These are phyloP conservation scores for Helianthus annuus DNA, from an alignment of 129 eudicot species.

Conservation along the genomic window DNA sequence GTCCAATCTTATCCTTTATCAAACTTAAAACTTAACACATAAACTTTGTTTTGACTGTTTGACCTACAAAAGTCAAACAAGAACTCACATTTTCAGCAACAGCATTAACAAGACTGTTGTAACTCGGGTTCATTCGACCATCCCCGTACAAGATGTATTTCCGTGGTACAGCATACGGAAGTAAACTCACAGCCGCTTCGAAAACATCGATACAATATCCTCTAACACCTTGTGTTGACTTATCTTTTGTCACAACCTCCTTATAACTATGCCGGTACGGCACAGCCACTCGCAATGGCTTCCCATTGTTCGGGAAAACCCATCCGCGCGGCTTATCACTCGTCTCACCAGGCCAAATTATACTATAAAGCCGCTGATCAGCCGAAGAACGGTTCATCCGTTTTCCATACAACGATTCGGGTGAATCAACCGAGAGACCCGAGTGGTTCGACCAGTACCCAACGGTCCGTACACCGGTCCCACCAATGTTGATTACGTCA, in stretches of 20 bases:
- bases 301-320: constrained; percentile 94
- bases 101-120: constrained; percentile 55
- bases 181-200: constrained; percentile 83
- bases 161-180: constrained; percentile 86
- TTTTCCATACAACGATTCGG: constrained; percentile 63
- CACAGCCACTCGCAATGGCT: constrained; percentile 76
- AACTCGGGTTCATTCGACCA: constrained; percentile 75
- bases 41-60: not conserved
- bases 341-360: constrained; percentile 91
- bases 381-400: constrained; percentile 46
- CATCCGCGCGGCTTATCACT: constrained; percentile 74
- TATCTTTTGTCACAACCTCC: constrained; percentile 68
- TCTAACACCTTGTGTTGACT: constrained; percentile 64
- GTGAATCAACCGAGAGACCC: constrained; percentile 64
- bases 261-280: constrained; percentile 73
- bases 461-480: constrained; percentile 58
- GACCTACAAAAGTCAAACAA: constrained; percentile 17
- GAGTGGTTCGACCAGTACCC: constrained; percentile 95
- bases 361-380: constrained; percentile 55
- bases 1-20: not conserved
- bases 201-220: constrained; percentile 92
- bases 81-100: constrained; percentile 76
- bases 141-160: constrained; percentile 71
- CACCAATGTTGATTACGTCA: constrained; percentile 76
- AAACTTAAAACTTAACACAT: not conserved